These are phyloP conservation scores for Leucocoprinus birnbaumii DNA, from an alignment of 768 basidiomycete species.

Conservation along the genomic window DNA sequence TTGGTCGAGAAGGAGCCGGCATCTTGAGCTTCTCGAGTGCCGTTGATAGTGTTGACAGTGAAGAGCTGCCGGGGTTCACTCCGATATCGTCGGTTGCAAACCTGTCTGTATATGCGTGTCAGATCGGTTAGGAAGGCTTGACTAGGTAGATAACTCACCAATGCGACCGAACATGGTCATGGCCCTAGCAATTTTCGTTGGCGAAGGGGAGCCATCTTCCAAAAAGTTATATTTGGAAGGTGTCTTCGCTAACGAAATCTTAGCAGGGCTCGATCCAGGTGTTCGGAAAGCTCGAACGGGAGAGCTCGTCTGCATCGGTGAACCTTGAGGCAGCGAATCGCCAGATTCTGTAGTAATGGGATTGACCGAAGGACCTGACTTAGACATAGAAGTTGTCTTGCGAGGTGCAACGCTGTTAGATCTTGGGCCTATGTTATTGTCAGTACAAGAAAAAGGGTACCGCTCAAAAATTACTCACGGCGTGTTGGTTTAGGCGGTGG, in stretches of 20 bases:
- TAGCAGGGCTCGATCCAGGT: slow-evolving; percentile 20
- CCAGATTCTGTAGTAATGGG: slow-evolving; percentile 1
- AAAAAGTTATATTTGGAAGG: slow-evolving; percentile 17
- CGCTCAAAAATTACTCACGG: not conserved
- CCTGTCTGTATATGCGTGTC: slow-evolving; percentile 13
- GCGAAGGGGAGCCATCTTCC: slow-evolving; percentile 17
- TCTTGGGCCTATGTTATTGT: not conserved
- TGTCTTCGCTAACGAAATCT: slow-evolving; percentile 22
- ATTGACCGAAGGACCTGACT: slow-evolving; percentile 6
- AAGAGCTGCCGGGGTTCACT: slow-evolving; percentile 30
- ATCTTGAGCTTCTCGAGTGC: slow-evolving; percentile 71
- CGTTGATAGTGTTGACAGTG: slow-evolving; percentile 61
- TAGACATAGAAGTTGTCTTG: slow-evolving; percentile 8
- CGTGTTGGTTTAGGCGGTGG: not conserved
- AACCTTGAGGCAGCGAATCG: slow-evolving; percentile 23
- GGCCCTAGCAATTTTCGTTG: slow-evolving; percentile 15
- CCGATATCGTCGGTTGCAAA: slow-evolving; percentile 17
- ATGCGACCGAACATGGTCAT: slow-evolving; percentile 14
- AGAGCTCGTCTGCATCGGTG: slow-evolving; percentile 30
- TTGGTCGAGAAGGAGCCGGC: slow-evolving; percentile 64
- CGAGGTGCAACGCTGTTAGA: not conserved
- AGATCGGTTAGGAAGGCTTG: not conserved
- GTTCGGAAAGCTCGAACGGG: slow-evolving; percentile 16
- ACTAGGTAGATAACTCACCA: slow-evolving; percentile 6
- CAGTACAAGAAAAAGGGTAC: not conserved